Evolutionary conservation across 257 asterid species (phyloP).

Genomic region (Scutellaria baicalensis): DNA sequence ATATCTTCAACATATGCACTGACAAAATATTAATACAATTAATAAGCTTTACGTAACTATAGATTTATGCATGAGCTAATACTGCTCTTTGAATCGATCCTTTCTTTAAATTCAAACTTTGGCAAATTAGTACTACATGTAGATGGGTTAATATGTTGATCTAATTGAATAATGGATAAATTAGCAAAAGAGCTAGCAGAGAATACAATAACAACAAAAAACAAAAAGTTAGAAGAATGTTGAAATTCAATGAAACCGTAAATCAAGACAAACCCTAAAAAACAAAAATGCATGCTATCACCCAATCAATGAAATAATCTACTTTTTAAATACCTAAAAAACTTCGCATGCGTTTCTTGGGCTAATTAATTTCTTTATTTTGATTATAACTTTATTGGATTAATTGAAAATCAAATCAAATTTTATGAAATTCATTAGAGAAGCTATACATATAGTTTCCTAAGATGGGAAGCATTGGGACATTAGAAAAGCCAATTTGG

Average conservation of each 20-base stretch:
- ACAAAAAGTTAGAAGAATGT: neutral
- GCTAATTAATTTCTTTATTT: conserved; percentile 9
- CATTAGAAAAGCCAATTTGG: conserved; percentile 43
- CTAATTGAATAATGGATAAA: no score
- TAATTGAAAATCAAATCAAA: conserved; percentile 20
- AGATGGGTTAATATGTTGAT: no score
- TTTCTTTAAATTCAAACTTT: no score
- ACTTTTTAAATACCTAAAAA: conserved; percentile 5
- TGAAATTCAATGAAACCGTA: conserved; percentile 5
- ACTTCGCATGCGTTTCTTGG: conserved; percentile 48
- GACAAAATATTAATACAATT: no score
- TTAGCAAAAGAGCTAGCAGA: neutral
- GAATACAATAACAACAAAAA: neutral
- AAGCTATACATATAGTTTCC: neutral
- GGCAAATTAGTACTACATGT: no score
- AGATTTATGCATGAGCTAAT: no score
- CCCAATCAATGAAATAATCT: neutral
- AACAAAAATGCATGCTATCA: conserved; percentile 12
- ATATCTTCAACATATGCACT: no score
- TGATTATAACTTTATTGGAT: conserved; percentile 26
- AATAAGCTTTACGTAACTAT: no score
- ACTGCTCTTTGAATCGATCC: no score
- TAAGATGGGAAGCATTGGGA: conserved; percentile 38
- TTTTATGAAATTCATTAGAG: conserved; percentile 26
- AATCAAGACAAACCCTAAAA: conserved; percentile 27